phyloP scores from a whole-genome alignment of 1,284 basidiomycete genomes.

The Cerioporus squamosus region DNA sequence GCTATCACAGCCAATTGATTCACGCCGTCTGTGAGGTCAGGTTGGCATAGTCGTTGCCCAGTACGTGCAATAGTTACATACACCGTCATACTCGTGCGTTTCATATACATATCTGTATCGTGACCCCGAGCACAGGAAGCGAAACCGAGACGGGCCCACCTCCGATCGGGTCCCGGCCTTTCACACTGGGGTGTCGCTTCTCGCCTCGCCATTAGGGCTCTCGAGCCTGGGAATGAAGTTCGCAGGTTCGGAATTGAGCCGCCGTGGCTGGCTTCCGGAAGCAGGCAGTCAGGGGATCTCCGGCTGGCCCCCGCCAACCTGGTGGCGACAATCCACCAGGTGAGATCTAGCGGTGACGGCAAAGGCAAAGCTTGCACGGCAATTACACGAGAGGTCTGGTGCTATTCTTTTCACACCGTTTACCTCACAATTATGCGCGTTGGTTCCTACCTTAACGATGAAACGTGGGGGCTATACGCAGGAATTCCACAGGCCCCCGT shows the following conservation, averaged over 20 bases:
- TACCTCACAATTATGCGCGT: slow-evolving; percentile 20
- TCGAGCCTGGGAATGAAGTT: slow-evolving; percentile 16
- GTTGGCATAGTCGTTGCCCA: slow-evolving; percentile 17
- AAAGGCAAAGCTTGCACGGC: slow-evolving; percentile 26
- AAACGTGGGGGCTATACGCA: slow-evolving; percentile 18
- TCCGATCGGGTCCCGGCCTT: slow-evolving; percentile 16
- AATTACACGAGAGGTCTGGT: slow-evolving; percentile 15
- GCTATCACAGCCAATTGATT: slow-evolving; percentile 75
- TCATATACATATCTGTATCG: slow-evolving; percentile 16
- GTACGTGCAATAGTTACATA: slow-evolving; percentile 22
- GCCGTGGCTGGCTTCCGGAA: slow-evolving; percentile 17
- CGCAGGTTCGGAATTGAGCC: slow-evolving; percentile 14
- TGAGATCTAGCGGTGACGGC: slow-evolving; percentile 16
- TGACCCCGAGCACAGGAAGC: slow-evolving; percentile 18
- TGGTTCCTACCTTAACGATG: slow-evolving; percentile 10
- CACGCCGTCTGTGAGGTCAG: slow-evolving; percentile 42
- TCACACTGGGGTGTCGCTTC: slow-evolving; percentile 19
- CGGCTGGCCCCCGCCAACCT: slow-evolving; percentile 14
- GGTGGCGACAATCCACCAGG: slow-evolving; percentile 16
- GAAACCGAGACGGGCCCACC: slow-evolving; percentile 3
- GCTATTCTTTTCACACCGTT: slow-evolving; percentile 17
- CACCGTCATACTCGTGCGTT: slow-evolving; percentile 16
- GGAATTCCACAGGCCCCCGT: slow-evolving; percentile 8
- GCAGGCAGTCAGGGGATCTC: slow-evolving; percentile 21
- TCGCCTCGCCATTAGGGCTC: slow-evolving; percentile 14